Conservation (phyloP, 441 rosid species). For the Mallotus repandus region DNA sequence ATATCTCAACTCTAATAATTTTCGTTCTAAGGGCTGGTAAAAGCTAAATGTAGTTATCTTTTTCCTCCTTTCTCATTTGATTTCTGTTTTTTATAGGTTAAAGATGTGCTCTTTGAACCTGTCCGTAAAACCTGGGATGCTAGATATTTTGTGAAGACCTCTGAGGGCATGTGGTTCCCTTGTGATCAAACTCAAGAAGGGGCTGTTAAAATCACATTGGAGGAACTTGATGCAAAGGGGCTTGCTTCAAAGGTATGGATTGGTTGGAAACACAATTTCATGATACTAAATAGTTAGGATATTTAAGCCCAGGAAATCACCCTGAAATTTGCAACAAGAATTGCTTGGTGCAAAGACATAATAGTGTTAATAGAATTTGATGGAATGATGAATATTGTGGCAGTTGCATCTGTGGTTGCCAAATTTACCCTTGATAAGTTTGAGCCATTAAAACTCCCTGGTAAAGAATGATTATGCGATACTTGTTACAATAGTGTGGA, state of each 20-base stretch:
- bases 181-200: conserved; percentile 86
- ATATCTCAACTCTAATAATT: background rate
- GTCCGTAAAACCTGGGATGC: conserved; percentile 95
- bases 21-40: background rate
- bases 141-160: conserved; percentile 59
- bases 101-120: conserved; percentile 95
- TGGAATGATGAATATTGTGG: no score
- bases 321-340: background rate
- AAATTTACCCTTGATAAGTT: no score
- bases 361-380: background rate
- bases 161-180: conserved; percentile 78
- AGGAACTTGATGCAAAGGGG: conserved; percentile 77
- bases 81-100: conserved; percentile 50
- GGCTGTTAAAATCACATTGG: conserved; percentile 81
- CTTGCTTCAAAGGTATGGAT: conserved; percentile 66
- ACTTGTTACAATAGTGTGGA: no score
- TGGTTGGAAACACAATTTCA: background rate
- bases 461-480: background rate
- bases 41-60: background rate
- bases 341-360: background rate
- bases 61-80: conserved; percentile 7
- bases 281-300: background rate
- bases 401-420: no score
- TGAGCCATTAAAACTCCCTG: background rate
- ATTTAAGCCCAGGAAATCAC: background rate